A percentile compares a stretch with the other conserved stretches of the same genome.
phyloP scores from a whole-genome alignment of 257 asterid genomes.

The Dorcoceras hygrometricum region DNA sequence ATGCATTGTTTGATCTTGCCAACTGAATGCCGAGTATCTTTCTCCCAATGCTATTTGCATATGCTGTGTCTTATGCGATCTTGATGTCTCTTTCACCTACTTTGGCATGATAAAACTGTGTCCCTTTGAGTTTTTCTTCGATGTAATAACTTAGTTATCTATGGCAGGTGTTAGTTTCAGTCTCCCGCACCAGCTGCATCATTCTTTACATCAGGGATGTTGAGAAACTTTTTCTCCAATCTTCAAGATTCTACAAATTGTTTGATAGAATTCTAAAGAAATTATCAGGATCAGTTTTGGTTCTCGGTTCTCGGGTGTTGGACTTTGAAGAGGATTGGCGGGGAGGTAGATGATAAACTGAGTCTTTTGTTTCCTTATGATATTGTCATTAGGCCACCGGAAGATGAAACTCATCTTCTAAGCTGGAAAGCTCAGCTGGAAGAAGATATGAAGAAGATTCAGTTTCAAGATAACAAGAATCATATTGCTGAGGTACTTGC shows the following conservation, averaged over 20 bases:
- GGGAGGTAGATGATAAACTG: conserved; percentile 58
- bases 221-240: conserved; percentile 60
- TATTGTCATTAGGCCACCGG: conserved; percentile 80
- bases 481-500: conserved; percentile 91
- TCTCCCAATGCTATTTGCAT: background rate
- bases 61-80: background rate
- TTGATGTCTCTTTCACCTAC: background rate
- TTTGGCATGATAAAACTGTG: background rate
- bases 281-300: conserved; percentile 73
- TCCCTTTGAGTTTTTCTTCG: conserved; percentile 1
- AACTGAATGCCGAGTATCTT: conserved; percentile 4
- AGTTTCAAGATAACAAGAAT: conserved; percentile 78
- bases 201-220: conserved; percentile 88
- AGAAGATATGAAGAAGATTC: conserved; percentile 78
- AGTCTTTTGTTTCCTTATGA: conserved; percentile 72
- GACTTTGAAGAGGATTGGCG: conserved; percentile 56
- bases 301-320: conserved; percentile 83
- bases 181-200: conserved; percentile 55
- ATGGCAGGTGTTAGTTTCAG: conserved; percentile 73
- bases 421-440: conserved; percentile 92
- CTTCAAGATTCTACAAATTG: conserved; percentile 57
- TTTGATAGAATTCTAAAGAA: conserved; percentile 72
- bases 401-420: conserved; percentile 67
- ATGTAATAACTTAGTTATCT: conserved; percentile 14
- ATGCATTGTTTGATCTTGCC: conserved; percentile 3